These are phyloP conservation scores for Westerdykella ornata DNA, from an alignment of 2,329 filamentous ascomycete species.

Conservation along the genomic window DNA sequence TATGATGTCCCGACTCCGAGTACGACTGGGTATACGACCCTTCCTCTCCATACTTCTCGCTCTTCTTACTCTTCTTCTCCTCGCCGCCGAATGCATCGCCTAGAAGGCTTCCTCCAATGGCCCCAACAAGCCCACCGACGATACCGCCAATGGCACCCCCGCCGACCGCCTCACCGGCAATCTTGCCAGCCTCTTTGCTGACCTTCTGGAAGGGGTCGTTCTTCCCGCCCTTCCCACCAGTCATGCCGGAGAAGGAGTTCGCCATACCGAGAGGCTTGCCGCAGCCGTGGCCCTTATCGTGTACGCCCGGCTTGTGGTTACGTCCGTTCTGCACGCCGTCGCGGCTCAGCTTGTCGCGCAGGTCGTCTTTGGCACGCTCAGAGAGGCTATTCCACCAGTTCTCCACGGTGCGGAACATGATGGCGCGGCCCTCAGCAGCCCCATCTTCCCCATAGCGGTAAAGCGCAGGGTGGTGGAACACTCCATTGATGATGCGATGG, in stretches of 20 bases:
- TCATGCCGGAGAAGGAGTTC: conserved; percentile 44
- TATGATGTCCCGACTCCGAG: conserved; percentile 54
- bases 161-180: conserved; percentile 55
- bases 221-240: conserved; percentile 39
- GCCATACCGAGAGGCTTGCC: conserved; percentile 72
- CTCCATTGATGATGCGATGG: conserved; percentile 69
- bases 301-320: conserved; percentile 80
- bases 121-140: conserved; percentile 59
- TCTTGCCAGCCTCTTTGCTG: conserved; percentile 41
- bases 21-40: conserved; percentile 57
- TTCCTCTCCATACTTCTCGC: conserved; percentile 51
- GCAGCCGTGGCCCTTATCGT: conserved; percentile 81
- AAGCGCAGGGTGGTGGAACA: conserved; percentile 84
- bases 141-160: conserved; percentile 63
- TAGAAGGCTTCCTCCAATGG: conserved; percentile 55
- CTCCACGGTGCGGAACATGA: conserved; percentile 74
- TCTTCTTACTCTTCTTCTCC: conserved; percentile 50
- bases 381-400: conserved; percentile 73
- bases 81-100: conserved; percentile 51
- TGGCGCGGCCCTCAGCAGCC: conserved; percentile 60
- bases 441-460: conserved; percentile 64
- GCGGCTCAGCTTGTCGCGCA: conserved; percentile 69
- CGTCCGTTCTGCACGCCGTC: conserved; percentile 67
- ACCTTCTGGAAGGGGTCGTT: conserved; percentile 27
- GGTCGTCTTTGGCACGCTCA: conserved; percentile 56